Percentiles rank a stretch among this genome's conserved stretches.
phyloP scores from a whole-genome alignment of 768 basidiomycete genomes.

The Podaxis rugospora region DNA sequence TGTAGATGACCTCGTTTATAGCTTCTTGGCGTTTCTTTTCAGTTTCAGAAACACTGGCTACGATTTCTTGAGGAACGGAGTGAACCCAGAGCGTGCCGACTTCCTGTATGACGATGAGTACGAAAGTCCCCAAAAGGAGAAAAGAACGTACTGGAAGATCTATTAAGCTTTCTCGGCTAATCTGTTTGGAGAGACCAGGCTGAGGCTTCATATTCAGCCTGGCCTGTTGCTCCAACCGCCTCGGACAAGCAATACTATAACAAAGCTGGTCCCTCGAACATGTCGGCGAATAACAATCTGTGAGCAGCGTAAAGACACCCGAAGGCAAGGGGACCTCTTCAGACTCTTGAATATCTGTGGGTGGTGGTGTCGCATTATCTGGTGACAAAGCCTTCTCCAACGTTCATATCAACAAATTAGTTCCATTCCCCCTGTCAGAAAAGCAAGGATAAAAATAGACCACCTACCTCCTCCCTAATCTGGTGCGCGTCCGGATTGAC shows the following conservation, averaged over 20 bases:
- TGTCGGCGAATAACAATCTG: slow-evolving; percentile 97
- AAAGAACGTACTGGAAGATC: slow-evolving; percentile 61
- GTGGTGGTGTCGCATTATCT: slow-evolving; percentile 18
- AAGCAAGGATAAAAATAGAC: not conserved
- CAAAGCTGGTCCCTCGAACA: slow-evolving; percentile 93
- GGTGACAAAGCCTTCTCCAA: slow-evolving; percentile 21
- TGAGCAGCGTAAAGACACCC: slow-evolving; percentile 94
- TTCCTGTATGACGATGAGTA: slow-evolving; percentile 22
- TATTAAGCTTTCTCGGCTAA: slow-evolving; percentile 75
- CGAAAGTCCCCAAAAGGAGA: slow-evolving; percentile 3
- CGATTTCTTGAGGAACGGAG: slow-evolving; percentile 91
- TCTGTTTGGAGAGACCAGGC: slow-evolving; percentile 82
- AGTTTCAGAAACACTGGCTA: slow-evolving; percentile 84
- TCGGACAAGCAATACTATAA: slow-evolving; percentile 95
- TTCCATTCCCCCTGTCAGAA: not conserved
- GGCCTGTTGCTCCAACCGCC: slow-evolving; percentile 91
- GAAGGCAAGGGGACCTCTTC: slow-evolving; percentile 78
- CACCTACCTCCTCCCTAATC: slow-evolving; percentile 22
- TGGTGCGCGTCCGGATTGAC: slow-evolving; percentile 20
- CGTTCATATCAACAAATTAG: not conserved
- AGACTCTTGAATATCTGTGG: slow-evolving; percentile 33
- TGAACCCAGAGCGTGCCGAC: slow-evolving; percentile 91
- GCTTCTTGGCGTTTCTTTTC: slow-evolving; percentile 98
- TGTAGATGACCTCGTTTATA: slow-evolving; percentile 94
- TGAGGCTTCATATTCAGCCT: slow-evolving; percentile 91